Evolutionary conservation across 306 rosid species (phyloP).

Genomic region (Ochetophila trinervis): DNA sequence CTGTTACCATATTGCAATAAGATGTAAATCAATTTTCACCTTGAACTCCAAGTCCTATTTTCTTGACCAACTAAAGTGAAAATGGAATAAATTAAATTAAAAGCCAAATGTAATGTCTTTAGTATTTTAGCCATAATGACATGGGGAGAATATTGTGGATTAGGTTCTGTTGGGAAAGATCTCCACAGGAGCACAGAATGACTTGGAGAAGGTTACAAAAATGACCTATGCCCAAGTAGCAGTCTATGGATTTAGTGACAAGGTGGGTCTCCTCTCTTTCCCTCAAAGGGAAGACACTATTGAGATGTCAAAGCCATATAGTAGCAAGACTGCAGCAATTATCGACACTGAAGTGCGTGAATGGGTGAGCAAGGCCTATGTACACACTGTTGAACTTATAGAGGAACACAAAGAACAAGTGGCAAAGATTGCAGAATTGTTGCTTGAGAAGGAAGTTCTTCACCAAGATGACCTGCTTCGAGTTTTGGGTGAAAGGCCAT

Average conservation of each 20-base stretch:
- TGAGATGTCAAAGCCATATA: slow-evolving; percentile 78
- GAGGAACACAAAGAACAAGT: slow-evolving; percentile 77
- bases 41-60: not conserved
- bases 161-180: slow-evolving; percentile 82
- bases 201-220: slow-evolving; percentile 93
- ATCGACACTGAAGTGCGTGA: slow-evolving; percentile 86
- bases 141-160: slow-evolving; percentile 2
- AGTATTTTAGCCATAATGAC: not conserved
- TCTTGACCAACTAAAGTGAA: not conserved
- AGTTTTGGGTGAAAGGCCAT: slow-evolving; percentile 78
- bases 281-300: slow-evolving; percentile 64
- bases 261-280: slow-evolving; percentile 92
- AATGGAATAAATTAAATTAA: not conserved
- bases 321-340: slow-evolving; percentile 76
- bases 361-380: slow-evolving; percentile 74
- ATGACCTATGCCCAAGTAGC: slow-evolving; percentile 98
- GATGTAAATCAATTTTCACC: not conserved
- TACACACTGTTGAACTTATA: slow-evolving; percentile 50
- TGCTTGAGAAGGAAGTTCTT: slow-evolving; percentile 96
- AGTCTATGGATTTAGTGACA: slow-evolving; percentile 84
- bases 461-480: slow-evolving; percentile 72
- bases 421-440: slow-evolving; percentile 73
- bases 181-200: slow-evolving; percentile 92
- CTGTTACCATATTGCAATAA: too few species aligned
- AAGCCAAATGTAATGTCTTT: not conserved